Evolutionary conservation across 495 filamentous ascomycete species (phyloP), one percentile per base, ranked within the genome.

Genomic region (Astrothelium macrocarpum): DNA sequence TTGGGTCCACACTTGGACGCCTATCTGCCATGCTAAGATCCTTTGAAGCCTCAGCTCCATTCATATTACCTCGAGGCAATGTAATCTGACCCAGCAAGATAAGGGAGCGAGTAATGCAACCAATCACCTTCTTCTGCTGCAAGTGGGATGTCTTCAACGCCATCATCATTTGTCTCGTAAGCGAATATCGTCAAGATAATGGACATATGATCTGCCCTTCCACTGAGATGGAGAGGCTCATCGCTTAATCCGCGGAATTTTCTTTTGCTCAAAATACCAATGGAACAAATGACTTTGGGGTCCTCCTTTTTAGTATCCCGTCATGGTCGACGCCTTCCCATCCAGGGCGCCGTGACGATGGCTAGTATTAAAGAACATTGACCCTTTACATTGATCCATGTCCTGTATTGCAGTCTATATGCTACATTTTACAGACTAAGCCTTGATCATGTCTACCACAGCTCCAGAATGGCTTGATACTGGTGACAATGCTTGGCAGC

Each of bases 401-500:
- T n/a, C n/a, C n/a, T n/a, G n/a, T n/a, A n/a, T n/a, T n/a, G n/a
- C n/a, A n/a, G n/a, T n/a, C n/a, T n/a, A n/a, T n/a, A n/a, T n/a
- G n/a, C n/a, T n/a, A n/a, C n/a, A n/a, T n/a, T n/a, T n/a, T n/a
- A n/a, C n/a, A n/a, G n/a, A n/a, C n/a, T n/a, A n/a, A n/a, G 34
- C 5, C 34, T 39, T 39, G 34, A 39, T 5, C 34, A 39, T 39
- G 34, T 39, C 34, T 14, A 39, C 34, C 5, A 39, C 34, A 39
- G 34, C 34, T 39, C 71, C 74, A 31, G 62, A 59, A 26, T 81
- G 80, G 80, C 75, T 81, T 31, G 70, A 80, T 64, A 79, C 73
- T 53, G 81, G 81, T 61, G 77, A 84, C 71, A 78, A 83, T 70
- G 80, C 81, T 65, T 84, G 81, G 81, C 81, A 84, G 68, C 68